Evolutionary conservation across 345 rosid genomes (phyloP), one percentile per base, ranked within the genome.

Genomic region (Leavenworthia alabamica): DNA sequence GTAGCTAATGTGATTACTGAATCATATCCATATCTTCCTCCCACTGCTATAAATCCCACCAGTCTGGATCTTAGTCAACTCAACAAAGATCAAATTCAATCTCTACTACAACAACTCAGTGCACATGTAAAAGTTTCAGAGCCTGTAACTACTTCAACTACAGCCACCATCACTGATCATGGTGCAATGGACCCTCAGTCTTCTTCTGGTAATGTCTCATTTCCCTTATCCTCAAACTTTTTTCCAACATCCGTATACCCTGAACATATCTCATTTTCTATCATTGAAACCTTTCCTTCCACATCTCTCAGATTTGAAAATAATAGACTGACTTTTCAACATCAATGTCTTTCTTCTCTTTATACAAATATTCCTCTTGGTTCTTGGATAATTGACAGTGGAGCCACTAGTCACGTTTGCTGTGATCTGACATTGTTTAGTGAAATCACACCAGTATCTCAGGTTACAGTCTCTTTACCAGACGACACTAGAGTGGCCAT

Each of bases 71-170:
- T 45, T 0, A 22, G 3, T 2, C 2, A 11, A 0, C 0, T 45
- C 0, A 45, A 5, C 0, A 1, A 2, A 0, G 50, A 45, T 0
- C 28, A 45, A 1, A 0, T 19, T 0, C 13, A 19, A 0, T 3
- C 7, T 4, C 2, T 43, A 1, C 0, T 43, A 0, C 26, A 43
- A 0, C 48, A 43, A 4, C n/a, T 43, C 0, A 43, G 0, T 17
- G n/a, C 7, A 3, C 26, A 9, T 3, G 26, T 19, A 4, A 0
- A 6, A 4, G n/a, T 8, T 9, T 9, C 1, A 43, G 26, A 43
- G 13, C 5, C n/a, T 1, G 0, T 6, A 9, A 5, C 7, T 8
- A 4, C 47, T 8, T 0, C 26, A 4, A 0, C 0, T 11, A 1
- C 1, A 1, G 8, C 33, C 0, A 7, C 19, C 0, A 24, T 48